Evolutionary conservation across 352 stramenopile species (phyloP).

Genomic region (Hyaloperonospora brassicae): DNA sequence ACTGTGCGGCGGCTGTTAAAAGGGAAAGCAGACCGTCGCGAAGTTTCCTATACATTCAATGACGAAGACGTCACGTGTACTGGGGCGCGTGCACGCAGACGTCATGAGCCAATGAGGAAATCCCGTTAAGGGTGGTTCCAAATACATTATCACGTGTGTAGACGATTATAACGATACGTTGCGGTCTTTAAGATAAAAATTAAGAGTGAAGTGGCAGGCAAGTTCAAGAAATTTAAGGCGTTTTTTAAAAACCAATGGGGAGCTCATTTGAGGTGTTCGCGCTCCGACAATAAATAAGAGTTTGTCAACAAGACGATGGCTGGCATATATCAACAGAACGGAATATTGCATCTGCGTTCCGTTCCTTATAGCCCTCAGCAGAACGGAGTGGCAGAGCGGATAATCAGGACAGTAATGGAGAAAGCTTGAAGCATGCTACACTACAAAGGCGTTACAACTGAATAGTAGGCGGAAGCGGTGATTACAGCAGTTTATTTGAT

Average conservation of each 20-base stretch:
- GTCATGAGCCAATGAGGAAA: conserved; percentile 1
- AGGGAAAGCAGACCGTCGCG: conserved; percentile 1
- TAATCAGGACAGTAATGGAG: background rate
- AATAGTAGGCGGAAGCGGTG: background rate
- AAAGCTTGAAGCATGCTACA: no score
- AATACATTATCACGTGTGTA: background rate
- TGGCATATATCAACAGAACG: background rate
- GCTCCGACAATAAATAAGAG: conserved; percentile 21
- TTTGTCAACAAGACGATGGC: conserved; percentile 15
- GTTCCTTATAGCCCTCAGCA: conserved; percentile 1
- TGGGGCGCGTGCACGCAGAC: background rate
- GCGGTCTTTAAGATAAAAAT: background rate
- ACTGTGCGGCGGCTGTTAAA: background rate
- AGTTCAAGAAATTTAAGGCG: background rate
- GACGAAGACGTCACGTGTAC: background rate
- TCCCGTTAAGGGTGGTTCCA: background rate
- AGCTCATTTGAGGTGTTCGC: background rate
- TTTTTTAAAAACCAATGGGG: background rate
- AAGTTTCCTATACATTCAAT: background rate
- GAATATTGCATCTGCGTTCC: conserved; percentile 6
- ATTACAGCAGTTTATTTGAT: background rate
- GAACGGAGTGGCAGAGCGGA: background rate
- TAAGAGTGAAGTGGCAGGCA: background rate
- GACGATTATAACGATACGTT: background rate
- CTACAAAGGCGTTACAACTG: background rate